Percentiles rank a stretch among this genome's conserved stretches.
These are phyloP conservation scores for Ramularia collo-cygni DNA, from an alignment of 2,329 filamentous ascomycete genomes.

Conservation along the genomic window DNA sequence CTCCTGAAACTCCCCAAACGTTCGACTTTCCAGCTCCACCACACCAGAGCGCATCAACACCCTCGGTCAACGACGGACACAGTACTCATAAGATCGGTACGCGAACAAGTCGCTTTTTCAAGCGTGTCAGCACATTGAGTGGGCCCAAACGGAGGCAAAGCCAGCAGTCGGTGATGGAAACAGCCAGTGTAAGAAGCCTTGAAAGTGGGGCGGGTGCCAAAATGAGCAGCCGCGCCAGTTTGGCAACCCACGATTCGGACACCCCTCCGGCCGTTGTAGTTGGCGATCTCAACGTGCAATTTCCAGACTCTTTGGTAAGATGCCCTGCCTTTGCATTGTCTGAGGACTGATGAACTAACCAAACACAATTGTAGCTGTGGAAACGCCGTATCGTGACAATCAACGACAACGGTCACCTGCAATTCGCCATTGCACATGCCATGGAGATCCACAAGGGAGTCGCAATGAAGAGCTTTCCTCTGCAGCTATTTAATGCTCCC, in stretches of 20 bases:
- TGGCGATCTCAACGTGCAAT: slow-evolving; percentile 93
- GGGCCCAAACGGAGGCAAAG: slow-evolving; percentile 44
- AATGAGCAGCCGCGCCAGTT: slow-evolving; percentile 12
- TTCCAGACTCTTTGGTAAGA: slow-evolving; percentile 74
- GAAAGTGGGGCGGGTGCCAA: slow-evolving; percentile 4
- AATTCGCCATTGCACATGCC: slow-evolving; percentile 65
- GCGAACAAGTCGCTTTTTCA: slow-evolving; percentile 56
- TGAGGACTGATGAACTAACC: slow-evolving; percentile 6
- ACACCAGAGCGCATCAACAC: slow-evolving; percentile 15
- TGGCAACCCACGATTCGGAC: slow-evolving; percentile 25
- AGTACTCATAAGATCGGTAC: slow-evolving; percentile 36
- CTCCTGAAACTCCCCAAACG: slow-evolving; percentile 6
- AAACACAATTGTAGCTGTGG: slow-evolving; percentile 57
- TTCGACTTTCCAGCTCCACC: slow-evolving; percentile 17
- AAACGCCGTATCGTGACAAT: slow-evolving; percentile 86
- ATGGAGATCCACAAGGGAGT: slow-evolving; percentile 28
- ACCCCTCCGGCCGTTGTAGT: slow-evolving; percentile 58
- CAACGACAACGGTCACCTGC: slow-evolving; percentile 74
- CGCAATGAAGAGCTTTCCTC: slow-evolving; percentile 59
- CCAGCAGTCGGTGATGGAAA: slow-evolving; percentile 18
- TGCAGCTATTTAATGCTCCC: slow-evolving; percentile 74
- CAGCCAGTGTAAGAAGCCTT: slow-evolving; percentile 10
- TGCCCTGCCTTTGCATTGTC: neutral
- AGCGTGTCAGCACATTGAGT: slow-evolving; percentile 47
- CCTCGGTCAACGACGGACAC: slow-evolving; percentile 37